Base-by-base conservation (phyloP, 495 filamentous ascomycete genomes). In the Hamigera avellanea region DNA sequence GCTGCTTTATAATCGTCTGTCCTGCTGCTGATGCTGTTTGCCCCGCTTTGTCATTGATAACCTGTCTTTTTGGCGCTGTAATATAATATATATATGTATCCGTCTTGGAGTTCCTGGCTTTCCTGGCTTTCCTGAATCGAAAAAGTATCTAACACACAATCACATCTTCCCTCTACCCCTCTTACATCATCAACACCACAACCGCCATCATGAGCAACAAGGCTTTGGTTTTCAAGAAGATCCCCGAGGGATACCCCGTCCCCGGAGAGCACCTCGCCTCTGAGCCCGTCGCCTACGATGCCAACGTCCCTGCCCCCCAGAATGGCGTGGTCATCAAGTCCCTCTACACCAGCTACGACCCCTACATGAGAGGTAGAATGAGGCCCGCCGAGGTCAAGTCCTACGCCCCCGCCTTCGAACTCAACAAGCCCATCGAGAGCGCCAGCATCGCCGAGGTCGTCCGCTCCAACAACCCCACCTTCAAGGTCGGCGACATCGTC, bases 301-400 rank as follows among this genome's bases (percentile, higher is more conserved):
- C 74, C 41, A 59, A 73, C n/a, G 62, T 73, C 19, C 43, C 68
- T 0, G 70, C 78, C 17, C 83, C 84, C 6, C 44, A 67, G 23
- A 78, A 81, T 42, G 86, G 88, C 21, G 50, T 93, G 18, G 74
- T 78, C 25, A 52, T 80, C 37, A 75, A 81, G 55, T 80, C 81
- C 41, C 71, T 82, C 52, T 86, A 80, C 53, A 68, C 78, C 56
- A 93, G 85, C 40, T 83, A 80, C 58, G 88, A 95, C 62, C 88
- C 88, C 6, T 94, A 94, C 67, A 77, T 81, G 61, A 81, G 88
- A 19, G 83, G 84, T 35, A 71, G 74, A 35, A 73, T 75, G 72
- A 62, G 69, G 25, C 29, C 49, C 25, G 44, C 62, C 6, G 53
- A 64, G 19, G 41, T 52, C 45, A 73, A 81, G 51, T 84, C 79